phyloP scores from a whole-genome alignment of 2,329 filamentous ascomycete genomes.

The Septoria petroselini region DNA sequence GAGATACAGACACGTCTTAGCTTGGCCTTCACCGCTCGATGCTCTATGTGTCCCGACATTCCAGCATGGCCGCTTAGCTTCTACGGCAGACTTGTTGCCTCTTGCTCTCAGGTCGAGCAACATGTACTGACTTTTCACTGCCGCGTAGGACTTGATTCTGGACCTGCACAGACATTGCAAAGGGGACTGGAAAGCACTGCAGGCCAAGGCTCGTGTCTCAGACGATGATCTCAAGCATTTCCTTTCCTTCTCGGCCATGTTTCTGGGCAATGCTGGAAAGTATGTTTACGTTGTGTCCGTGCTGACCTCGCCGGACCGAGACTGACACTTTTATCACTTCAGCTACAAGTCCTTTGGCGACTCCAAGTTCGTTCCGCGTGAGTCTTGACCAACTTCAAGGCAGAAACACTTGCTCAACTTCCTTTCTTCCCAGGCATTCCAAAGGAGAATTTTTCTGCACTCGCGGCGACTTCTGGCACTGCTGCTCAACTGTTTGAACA shows the following conservation, averaged over 20 bases:
- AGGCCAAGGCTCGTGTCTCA: conserved; percentile 44
- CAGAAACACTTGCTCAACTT: background rate
- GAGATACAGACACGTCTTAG: too few species aligned
- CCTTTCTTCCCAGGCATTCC: conserved; percentile 30
- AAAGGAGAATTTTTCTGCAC: conserved; percentile 43
- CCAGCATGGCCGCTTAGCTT: too few species aligned
- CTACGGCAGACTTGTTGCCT: background rate
- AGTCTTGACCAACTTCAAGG: background rate
- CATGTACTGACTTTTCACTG: background rate
- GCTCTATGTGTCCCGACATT: too few species aligned
- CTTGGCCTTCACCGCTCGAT: too few species aligned
- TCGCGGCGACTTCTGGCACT: conserved; percentile 43
- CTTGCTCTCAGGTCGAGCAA: background rate
- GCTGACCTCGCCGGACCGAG: background rate
- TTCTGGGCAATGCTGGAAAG: conserved; percentile 55
- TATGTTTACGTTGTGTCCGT: conserved; percentile 36
- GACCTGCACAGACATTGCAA: conserved; percentile 47
- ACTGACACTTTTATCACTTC: background rate
- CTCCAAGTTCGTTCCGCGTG: conserved; percentile 51
- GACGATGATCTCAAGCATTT: conserved; percentile 42
- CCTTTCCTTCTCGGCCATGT: conserved; percentile 46
- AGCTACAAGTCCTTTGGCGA: conserved; percentile 34
- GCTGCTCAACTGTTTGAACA: conserved; percentile 43
- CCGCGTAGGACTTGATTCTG: conserved; percentile 56
- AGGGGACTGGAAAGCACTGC: conserved; percentile 49